These are phyloP conservation scores for Verticillium albo-atrum DNA, from an alignment of 2,329 filamentous ascomycete genomes.

Conservation along the genomic window DNA sequence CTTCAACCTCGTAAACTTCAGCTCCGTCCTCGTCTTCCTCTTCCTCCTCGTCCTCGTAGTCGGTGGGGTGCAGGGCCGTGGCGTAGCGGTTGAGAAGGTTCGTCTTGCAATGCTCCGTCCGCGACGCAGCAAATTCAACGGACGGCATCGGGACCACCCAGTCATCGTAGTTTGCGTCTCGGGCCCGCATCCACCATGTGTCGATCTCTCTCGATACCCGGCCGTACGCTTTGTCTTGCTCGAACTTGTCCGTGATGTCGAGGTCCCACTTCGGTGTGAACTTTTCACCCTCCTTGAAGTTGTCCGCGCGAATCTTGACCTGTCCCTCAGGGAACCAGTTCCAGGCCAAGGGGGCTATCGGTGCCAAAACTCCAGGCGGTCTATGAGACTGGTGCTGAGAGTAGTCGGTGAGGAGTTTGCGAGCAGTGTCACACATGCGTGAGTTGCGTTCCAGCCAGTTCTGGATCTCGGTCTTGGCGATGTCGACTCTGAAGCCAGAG, in stretches of 20 bases:
- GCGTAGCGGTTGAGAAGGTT: slow-evolving; percentile 55
- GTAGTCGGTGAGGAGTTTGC: slow-evolving; percentile 51
- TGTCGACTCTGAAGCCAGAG: slow-evolving; percentile 48
- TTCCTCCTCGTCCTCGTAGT: slow-evolving; percentile 37
- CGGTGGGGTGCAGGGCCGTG: slow-evolving; percentile 26
- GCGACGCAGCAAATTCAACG: slow-evolving; percentile 53
- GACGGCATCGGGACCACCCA: slow-evolving; percentile 57
- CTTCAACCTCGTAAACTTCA: slow-evolving; percentile 37
- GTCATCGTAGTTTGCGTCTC: slow-evolving; percentile 56
- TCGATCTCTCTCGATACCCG: slow-evolving; percentile 62
- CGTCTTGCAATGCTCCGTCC: slow-evolving; percentile 54
- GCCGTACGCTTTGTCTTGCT: slow-evolving; percentile 55
- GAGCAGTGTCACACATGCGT: slow-evolving; percentile 52
- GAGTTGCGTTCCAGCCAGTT: slow-evolving; percentile 62
- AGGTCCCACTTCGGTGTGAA: slow-evolving; percentile 45
- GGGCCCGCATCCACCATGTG: slow-evolving; percentile 58
- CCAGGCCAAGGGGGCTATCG: slow-evolving; percentile 48
- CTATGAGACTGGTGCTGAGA: slow-evolving; percentile 43
- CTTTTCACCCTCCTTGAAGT: slow-evolving; percentile 30
- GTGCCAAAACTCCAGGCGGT: slow-evolving; percentile 44
- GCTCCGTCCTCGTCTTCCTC: slow-evolving; percentile 45
- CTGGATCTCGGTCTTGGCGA: slow-evolving; percentile 55
- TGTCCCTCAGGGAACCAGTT: slow-evolving; percentile 46
- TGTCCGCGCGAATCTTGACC: slow-evolving; percentile 28
- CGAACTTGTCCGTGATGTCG: slow-evolving; percentile 51